Evolutionary conservation across 441 rosid genomes (phyloP).

Genomic region (Brassica hybrid): DNA sequence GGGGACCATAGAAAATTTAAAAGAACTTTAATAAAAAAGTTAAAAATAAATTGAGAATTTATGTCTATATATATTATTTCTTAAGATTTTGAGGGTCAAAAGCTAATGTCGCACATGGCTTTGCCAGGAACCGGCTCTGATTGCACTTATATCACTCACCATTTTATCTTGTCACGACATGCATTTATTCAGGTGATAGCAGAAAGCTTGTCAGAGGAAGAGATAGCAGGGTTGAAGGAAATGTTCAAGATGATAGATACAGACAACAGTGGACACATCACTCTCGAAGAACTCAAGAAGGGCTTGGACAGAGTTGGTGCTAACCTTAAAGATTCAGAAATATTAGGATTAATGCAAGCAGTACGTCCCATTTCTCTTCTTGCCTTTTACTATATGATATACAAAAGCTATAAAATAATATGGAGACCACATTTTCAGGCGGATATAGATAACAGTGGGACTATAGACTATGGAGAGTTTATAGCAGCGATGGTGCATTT

Average conservation of each 20-base stretch:
- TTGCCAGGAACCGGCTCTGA: background rate
- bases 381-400: background rate
- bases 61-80: background rate
- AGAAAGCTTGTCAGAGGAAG: conserved; percentile 89
- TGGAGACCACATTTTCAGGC: conserved; percentile 52
- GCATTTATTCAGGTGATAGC: conserved; percentile 71
- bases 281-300: conserved; percentile 83
- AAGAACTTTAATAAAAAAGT: too few species aligned
- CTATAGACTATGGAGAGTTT: conserved; percentile 94
- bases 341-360: conserved; percentile 78
- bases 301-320: conserved; percentile 90
- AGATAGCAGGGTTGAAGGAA: conserved; percentile 89
- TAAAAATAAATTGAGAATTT: too few species aligned
- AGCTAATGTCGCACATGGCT: background rate
- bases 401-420: background rate
- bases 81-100: background rate
- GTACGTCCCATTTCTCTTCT: conserved; percentile 51
- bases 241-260: conserved; percentile 98
- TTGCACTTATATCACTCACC: background rate
- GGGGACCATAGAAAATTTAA: too few species aligned
- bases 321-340: conserved; percentile 76
- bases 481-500: conserved; percentile 95
- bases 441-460: conserved; percentile 91
- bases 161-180: background rate
- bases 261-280: conserved; percentile 85